phyloP scores from a whole-genome alignment of 2,329 filamentous ascomycete species.

The Verruconis gallopava region DNA sequence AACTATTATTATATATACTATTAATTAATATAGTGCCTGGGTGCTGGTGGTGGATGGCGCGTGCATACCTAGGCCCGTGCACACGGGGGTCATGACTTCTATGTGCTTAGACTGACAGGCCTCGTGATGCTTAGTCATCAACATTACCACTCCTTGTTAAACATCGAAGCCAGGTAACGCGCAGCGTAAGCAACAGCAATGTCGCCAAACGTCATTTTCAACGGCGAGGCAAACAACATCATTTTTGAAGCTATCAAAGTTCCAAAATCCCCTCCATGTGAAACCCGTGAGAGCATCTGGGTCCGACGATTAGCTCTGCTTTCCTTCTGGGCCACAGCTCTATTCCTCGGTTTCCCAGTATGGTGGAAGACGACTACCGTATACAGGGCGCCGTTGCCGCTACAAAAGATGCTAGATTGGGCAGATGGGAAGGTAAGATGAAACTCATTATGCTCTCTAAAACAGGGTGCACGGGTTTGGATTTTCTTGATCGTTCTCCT shows the following conservation, averaged over 20 bases:
- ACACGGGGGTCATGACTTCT: no score
- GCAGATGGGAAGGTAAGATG: conserved; percentile 65
- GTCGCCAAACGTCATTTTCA: neutral
- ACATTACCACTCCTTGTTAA: no score
- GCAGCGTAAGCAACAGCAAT: conserved; percentile 1
- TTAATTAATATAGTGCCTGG: no score
- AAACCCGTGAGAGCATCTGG: conserved; percentile 55
- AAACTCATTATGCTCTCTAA: neutral
- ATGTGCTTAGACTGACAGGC: no score
- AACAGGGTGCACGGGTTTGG: conserved; percentile 1
- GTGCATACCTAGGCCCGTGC: no score
- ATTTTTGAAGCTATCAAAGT: neutral
- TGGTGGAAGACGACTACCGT: conserved; percentile 96
- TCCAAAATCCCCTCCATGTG: conserved; percentile 50
- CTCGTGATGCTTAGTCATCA: no score
- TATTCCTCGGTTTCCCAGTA: conserved; percentile 75
- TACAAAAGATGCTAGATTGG: conserved; percentile 83
- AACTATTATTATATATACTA: no score
- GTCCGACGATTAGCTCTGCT: conserved; percentile 63
- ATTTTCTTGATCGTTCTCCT: no score
- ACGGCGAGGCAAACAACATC: neutral
- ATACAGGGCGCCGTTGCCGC: conserved; percentile 70
- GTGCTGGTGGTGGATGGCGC: no score
- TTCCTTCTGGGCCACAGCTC: conserved; percentile 82
- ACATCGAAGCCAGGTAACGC: no score